Evolutionary conservation across 1,284 basidiomycete genomes (phyloP).

Genomic region (Phellinidium pouzarii): DNA sequence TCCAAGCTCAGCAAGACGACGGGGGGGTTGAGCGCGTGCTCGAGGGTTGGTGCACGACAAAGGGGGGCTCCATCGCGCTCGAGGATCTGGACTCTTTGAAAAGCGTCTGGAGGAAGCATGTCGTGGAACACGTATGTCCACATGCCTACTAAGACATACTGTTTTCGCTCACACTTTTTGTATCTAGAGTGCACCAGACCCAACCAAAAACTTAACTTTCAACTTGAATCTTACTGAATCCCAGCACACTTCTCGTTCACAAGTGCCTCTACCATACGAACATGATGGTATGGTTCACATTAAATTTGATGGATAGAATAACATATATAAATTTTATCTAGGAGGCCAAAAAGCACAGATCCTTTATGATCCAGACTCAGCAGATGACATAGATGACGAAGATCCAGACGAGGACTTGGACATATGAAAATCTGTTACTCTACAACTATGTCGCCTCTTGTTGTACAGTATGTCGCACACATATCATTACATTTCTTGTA

Average conservation of each 20-base stretch:
- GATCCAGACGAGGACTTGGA: conserved; percentile 88
- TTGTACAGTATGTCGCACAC: background rate
- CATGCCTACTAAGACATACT: too few species aligned
- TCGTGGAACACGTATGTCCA: conserved; percentile 38
- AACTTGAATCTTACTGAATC: conserved; percentile 79
- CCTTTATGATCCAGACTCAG: conserved; percentile 79
- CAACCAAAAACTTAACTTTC: conserved; percentile 69
- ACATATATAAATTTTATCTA: conserved; percentile 8
- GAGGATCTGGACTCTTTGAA: conserved; percentile 43
- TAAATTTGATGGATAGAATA: conserved; percentile 1
- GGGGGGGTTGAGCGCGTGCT: conserved; percentile 53
- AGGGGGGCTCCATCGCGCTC: conserved; percentile 37
- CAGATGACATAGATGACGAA: conserved; percentile 84
- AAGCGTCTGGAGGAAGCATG: conserved; percentile 38
- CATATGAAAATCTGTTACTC: conserved; percentile 38
- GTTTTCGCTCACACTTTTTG: too few species aligned
- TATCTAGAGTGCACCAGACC: conserved; percentile 44
- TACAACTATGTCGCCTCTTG: background rate
- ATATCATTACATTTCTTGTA: background rate
- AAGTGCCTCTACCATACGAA: conserved; percentile 81
- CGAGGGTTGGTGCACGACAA: conserved; percentile 51
- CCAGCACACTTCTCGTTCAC: conserved; percentile 73
- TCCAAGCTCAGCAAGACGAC: conserved; percentile 31
- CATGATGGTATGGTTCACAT: conserved; percentile 57
- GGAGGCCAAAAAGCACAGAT: conserved; percentile 33